These are phyloP conservation scores for Zea luxurians DNA, from an alignment of 176 grass and related monocot species.

Conservation along the genomic window DNA sequence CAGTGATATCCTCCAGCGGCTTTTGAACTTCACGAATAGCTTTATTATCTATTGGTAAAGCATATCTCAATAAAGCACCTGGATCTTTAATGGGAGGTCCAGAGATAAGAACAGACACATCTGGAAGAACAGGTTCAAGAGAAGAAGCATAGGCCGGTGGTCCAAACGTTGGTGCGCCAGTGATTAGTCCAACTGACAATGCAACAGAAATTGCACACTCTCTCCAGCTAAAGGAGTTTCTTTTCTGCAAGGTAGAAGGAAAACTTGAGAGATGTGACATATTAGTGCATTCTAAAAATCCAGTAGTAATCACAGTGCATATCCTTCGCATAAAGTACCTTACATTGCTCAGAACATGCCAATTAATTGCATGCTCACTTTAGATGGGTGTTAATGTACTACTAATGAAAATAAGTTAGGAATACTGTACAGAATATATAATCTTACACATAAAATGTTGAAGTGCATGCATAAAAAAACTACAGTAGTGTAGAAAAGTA, in stretches of 20 bases:
- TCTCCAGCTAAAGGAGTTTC: slow-evolving; percentile 60
- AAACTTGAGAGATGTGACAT: slow-evolving; percentile 11
- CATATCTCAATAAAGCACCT: slow-evolving; percentile 92
- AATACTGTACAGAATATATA: not conserved
- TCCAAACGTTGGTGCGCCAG: slow-evolving; percentile 43
- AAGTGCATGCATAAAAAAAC: slow-evolving; percentile 7
- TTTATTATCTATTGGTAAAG: slow-evolving; percentile 92
- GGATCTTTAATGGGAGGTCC: slow-evolving; percentile 99
- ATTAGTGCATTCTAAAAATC: not conserved
- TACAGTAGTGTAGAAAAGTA: not conserved
- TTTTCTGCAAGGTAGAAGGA: slow-evolving; percentile 53
- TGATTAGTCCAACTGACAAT: slow-evolving; percentile 75
- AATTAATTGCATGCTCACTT: not conserved
- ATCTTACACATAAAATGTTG: not conserved
- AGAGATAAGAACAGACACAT: slow-evolving; percentile 93
- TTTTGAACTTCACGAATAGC: slow-evolving; percentile 96
- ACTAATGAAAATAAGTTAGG: not conserved
- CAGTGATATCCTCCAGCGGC: slow-evolving; percentile 88
- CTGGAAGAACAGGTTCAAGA: slow-evolving; percentile 61
- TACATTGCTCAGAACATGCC: slow-evolving; percentile 14
- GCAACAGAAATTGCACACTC: slow-evolving; percentile 82
- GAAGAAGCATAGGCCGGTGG: slow-evolving; percentile 58
- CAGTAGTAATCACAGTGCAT: not conserved
- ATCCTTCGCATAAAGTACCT: not conserved
- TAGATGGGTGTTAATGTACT: slow-evolving; percentile 6